phyloP scores from a whole-genome alignment of 2,329 filamentous ascomycete species.

The Colletotrichum coccodes region DNA sequence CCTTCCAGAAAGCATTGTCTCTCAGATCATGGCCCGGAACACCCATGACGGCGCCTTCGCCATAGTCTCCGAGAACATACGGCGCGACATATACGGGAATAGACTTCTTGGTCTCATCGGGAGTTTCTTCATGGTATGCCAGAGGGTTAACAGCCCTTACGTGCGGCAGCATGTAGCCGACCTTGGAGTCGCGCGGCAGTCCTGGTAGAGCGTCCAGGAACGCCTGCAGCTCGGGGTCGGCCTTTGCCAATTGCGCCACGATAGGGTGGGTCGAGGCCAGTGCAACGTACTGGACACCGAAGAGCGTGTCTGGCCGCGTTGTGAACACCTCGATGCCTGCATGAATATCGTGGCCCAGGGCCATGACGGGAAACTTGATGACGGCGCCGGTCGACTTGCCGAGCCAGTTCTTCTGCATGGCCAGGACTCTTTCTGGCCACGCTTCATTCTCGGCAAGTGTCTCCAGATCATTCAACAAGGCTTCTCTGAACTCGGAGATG shows the following conservation, averaged over 20 bases:
- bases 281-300: slow-evolving; percentile 86
- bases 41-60: slow-evolving; percentile 90
- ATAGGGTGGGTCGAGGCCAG: slow-evolving; percentile 79
- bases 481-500: slow-evolving; percentile 82
- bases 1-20: slow-evolving; percentile 83
- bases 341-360: slow-evolving; percentile 50
- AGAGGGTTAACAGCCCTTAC: slow-evolving; percentile 75
- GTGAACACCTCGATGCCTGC: slow-evolving; percentile 79
- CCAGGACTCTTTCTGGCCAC: slow-evolving; percentile 85
- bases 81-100: slow-evolving; percentile 84
- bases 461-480: slow-evolving; percentile 77
- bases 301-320: slow-evolving; percentile 86
- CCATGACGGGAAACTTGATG: slow-evolving; percentile 74
- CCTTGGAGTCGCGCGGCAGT: slow-evolving; percentile 65
- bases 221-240: slow-evolving; percentile 69
- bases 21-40: slow-evolving; percentile 86
- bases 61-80: slow-evolving; percentile 87
- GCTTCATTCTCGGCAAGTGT: slow-evolving; percentile 68
- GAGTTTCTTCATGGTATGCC: slow-evolving; percentile 61
- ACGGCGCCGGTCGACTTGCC: slow-evolving; percentile 80
- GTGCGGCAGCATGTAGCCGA: slow-evolving; percentile 74
- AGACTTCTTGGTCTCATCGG: slow-evolving; percentile 62
- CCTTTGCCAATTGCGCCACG: slow-evolving; percentile 68
- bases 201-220: slow-evolving; percentile 74
- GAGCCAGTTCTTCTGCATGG: slow-evolving; percentile 90